phyloP scores from a whole-genome alignment of 73 alveolate genomes.

The Symbiodinium pilosum region DNA sequence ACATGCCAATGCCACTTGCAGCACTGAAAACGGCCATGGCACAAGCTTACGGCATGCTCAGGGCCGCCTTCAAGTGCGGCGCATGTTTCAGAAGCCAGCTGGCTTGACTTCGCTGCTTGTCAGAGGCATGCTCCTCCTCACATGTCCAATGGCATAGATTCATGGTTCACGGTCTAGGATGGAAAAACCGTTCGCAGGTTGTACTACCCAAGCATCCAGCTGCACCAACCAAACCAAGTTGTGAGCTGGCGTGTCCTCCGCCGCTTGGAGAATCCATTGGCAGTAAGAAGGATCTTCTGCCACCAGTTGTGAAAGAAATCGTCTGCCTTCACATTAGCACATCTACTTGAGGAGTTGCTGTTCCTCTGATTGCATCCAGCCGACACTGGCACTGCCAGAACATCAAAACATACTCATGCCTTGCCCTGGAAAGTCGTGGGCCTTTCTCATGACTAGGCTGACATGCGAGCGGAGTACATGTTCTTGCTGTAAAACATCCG shows the following conservation, averaged over 20 bases:
- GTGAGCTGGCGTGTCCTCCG: not conserved
- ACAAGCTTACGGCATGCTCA: no score
- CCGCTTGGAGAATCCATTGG: not conserved
- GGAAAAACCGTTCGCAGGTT: not conserved
- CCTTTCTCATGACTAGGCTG: no score
- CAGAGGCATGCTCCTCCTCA: not conserved
- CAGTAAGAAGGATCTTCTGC: not conserved
- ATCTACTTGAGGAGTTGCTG: no score
- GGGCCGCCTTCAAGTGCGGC: not conserved
- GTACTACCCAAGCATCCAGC: not conserved
- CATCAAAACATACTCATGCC: no score
- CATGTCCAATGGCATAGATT: not conserved
- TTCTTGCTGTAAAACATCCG: no score
- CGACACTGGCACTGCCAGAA: no score
- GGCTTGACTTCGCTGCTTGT: not conserved
- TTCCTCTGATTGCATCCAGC: no score
- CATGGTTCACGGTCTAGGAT: not conserved
- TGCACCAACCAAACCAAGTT: not conserved
- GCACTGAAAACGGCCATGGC: no score
- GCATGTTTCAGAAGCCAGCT: not conserved
- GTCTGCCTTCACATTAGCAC: no score
- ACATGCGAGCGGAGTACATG: no score
- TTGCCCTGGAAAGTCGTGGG: no score
- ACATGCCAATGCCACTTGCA: not conserved
- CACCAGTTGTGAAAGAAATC: not conserved